Evolutionary conservation across 768 basidiomycete genomes (phyloP).

Genomic region (Podaxis mareebaensis): DNA sequence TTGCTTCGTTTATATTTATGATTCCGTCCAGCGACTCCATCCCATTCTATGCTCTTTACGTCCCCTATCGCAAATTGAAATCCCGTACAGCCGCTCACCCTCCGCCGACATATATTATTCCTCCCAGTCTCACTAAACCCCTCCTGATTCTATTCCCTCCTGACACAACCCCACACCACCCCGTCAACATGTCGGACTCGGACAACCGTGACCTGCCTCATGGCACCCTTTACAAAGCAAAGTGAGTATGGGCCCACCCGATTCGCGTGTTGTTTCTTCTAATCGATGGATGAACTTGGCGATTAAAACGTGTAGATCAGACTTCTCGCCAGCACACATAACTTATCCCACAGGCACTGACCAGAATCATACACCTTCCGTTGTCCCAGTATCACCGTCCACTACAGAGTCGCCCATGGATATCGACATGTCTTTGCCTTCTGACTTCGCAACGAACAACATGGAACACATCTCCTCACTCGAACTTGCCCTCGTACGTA

Average conservation of each 20-base stretch:
- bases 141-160: background rate
- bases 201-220: constrained; percentile 5
- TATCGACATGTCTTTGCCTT: constrained; percentile 13
- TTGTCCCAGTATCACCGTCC: background rate
- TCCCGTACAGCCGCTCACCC: constrained; percentile 8
- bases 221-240: background rate
- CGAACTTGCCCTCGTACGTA: constrained; percentile 29
- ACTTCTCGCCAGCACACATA: constrained; percentile 4
- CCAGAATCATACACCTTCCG: background rate
- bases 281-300: constrained; percentile 11
- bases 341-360: constrained; percentile 7
- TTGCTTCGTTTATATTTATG: constrained; percentile 17
- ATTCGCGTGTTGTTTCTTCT: constrained; percentile 5
- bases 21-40: constrained; percentile 14
- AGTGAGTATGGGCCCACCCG: constrained; percentile 11
- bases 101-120: constrained; percentile 12
- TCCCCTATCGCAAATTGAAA: constrained; percentile 7
- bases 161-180: background rate
- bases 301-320: constrained; percentile 16
- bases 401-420: constrained; percentile 12
- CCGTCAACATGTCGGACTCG: constrained; percentile 3
- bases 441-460: constrained; percentile 19
- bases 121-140: background rate
- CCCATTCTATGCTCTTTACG: constrained; percentile 13
- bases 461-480: constrained; percentile 30